Conservation (phyloP, 106 monocot genomes). For the Dioscorea alata region DNA sequence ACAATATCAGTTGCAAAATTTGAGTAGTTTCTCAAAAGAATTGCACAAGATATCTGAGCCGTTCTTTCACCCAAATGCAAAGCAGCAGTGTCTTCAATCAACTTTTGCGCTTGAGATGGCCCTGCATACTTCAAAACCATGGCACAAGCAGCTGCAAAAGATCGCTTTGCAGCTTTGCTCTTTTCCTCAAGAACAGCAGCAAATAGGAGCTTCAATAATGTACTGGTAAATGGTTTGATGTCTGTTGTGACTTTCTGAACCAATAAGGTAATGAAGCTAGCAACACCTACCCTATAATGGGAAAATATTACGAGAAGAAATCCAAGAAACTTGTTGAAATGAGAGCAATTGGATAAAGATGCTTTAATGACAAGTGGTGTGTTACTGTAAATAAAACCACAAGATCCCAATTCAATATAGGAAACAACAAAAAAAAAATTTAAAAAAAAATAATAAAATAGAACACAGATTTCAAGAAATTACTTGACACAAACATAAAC, state of each 20-base stretch:
- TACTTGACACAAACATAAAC: too few relatives aligned
- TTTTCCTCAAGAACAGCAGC: conserved; percentile 78
- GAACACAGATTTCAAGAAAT: too few relatives aligned
- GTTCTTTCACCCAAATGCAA: conserved; percentile 83
- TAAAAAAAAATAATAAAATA: too few relatives aligned
- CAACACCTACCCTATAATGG: conserved; percentile 83
- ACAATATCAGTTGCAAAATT: conserved; percentile 70
- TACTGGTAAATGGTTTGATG: conserved; percentile 56
- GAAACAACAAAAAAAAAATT: not conserved
- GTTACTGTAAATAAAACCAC: too few relatives aligned
- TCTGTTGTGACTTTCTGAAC: conserved; percentile 72
- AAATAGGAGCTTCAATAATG: conserved; percentile 61
- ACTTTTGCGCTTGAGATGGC: conserved; percentile 55
- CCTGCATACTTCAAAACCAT: conserved; percentile 59
- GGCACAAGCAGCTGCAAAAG: conserved; percentile 88
- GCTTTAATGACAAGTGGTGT: too few relatives aligned
- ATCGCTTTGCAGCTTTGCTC: conserved; percentile 65
- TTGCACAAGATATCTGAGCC: conserved; percentile 75
- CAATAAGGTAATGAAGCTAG: conserved; percentile 77
- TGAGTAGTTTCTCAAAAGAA: conserved; percentile 69
- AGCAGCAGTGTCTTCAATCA: conserved; percentile 73
- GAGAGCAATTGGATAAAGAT: too few relatives aligned
- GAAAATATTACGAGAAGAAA: not conserved
- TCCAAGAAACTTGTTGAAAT: too few relatives aligned
- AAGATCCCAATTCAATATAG: not conserved